phyloP scores from a whole-genome alignment of 306 rosid species.

The Lathyrus sativus region DNA sequence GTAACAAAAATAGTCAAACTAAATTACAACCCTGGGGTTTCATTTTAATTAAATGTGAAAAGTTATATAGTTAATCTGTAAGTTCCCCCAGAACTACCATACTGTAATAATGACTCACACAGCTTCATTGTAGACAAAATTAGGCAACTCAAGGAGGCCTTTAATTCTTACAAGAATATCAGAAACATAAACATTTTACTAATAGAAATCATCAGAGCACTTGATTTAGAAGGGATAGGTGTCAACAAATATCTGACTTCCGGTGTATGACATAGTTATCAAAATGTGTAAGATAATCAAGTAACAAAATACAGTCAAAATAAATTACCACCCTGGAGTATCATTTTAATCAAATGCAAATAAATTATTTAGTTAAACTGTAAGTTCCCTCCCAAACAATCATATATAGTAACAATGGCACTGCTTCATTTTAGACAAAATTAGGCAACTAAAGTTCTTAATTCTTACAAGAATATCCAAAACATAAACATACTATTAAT shows the following conservation, averaged over 20 bases:
- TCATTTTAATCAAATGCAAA: conserved; percentile 27
- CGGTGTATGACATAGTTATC: no score
- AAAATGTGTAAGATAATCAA: not conserved
- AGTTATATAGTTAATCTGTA: not conserved
- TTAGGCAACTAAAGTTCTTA: conserved; percentile 5
- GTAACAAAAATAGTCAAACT: conserved; percentile 16
- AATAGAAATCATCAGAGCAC: no score
- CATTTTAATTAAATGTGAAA: conserved; percentile 27
- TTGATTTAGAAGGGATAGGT: no score
- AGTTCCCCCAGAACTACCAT: not conserved
- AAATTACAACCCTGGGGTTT: conserved; percentile 9
- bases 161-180: conserved; percentile 27
- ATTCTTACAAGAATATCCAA: conserved; percentile 18
- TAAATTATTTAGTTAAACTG: conserved; percentile 11
- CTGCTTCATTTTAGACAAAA: conserved; percentile 20
- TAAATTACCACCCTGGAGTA: conserved; percentile 6
- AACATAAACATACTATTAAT: conserved; percentile 9
- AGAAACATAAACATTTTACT: no score
- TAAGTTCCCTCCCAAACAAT: not conserved
- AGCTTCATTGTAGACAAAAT: conserved; percentile 18
- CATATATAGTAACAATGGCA: conserved; percentile 4
- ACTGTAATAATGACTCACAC: not conserved
- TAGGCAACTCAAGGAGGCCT: conserved; percentile 7
- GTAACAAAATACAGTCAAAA: conserved; percentile 9
- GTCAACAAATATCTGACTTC: no score